Evolutionary conservation across 2,329 filamentous ascomycete species (phyloP).

Genomic region (Aspergillus bombycis): DNA sequence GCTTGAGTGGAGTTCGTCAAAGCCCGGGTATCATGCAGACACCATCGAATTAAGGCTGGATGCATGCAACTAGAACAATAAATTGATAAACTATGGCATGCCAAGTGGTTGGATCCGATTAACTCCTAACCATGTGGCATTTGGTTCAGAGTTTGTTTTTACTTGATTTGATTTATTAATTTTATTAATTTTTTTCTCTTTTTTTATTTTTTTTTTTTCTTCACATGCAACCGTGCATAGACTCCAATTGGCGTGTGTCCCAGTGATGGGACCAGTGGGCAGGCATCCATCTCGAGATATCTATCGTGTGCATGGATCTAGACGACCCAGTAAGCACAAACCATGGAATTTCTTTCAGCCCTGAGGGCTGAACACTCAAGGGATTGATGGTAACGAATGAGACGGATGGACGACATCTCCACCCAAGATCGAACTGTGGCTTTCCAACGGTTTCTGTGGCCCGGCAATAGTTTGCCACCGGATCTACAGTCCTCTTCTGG

Average conservation of each 20-base stretch:
- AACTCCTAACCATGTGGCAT: conserved; percentile 4
- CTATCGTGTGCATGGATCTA: background rate
- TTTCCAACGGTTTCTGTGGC: conserved; percentile 7
- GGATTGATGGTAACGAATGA: background rate
- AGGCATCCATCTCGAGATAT: background rate
- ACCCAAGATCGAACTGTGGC: background rate
- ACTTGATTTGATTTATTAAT: background rate
- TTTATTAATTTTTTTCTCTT: background rate
- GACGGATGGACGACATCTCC: background rate
- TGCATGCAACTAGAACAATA: background rate
- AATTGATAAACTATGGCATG: background rate
- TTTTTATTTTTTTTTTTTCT: background rate
- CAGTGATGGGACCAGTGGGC: background rate
- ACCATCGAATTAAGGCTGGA: background rate
- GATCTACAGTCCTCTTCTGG: background rate
- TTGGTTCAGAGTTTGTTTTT: background rate
- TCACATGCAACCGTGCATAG: background rate
- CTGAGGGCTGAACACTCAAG: background rate
- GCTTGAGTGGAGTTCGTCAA: background rate
- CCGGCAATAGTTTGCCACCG: conserved; percentile 4
- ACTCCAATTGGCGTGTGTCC: background rate
- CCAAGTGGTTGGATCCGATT: background rate
- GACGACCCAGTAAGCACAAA: background rate
- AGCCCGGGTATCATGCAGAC: background rate
- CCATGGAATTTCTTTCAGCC: background rate